Evolutionary conservation across 352 stramenopile species (phyloP).

Genomic region (Poterioochromonas sp.): DNA sequence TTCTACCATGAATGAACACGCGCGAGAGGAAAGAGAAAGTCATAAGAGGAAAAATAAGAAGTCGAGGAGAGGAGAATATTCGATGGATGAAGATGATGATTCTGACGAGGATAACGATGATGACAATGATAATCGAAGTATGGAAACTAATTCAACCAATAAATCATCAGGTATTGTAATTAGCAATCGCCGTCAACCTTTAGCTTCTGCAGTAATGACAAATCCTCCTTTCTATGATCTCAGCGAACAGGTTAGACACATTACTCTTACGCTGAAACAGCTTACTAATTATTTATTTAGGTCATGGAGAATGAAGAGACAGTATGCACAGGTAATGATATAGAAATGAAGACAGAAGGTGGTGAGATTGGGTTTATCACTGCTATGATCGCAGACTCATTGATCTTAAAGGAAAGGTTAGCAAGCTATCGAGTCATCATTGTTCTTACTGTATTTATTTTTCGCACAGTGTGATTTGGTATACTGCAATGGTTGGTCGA

Average conservation of each 20-base stretch:
- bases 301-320: background rate
- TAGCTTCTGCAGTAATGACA: constrained; percentile 62
- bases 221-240: constrained; percentile 88
- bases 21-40: too few relatives aligned
- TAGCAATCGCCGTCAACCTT: too few relatives aligned
- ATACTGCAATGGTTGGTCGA: constrained; percentile 83
- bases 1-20: too few relatives aligned
- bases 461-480: constrained; percentile 74
- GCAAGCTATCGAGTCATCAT: constrained; percentile 1
- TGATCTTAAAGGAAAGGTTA: constrained; percentile 52
- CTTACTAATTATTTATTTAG: background rate
- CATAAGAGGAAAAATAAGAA: too few relatives aligned
- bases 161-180: too few relatives aligned
- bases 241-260: constrained; percentile 40
- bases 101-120: too few relatives aligned
- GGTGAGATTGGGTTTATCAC: constrained; percentile 86
- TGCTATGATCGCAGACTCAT: constrained; percentile 80
- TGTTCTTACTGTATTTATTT: background rate
- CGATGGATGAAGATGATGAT: too few relatives aligned
- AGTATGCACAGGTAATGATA: background rate
- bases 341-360: constrained; percentile 65
- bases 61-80: too few relatives aligned
- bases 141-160: too few relatives aligned
- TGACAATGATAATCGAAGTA: too few relatives aligned
- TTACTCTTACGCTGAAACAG: background rate